A percentile compares a stretch with the other conserved stretches of the same genome.
Evolutionary conservation across 495 filamentous ascomycete species (phyloP).

Genomic region (Daldinia loculata): DNA sequence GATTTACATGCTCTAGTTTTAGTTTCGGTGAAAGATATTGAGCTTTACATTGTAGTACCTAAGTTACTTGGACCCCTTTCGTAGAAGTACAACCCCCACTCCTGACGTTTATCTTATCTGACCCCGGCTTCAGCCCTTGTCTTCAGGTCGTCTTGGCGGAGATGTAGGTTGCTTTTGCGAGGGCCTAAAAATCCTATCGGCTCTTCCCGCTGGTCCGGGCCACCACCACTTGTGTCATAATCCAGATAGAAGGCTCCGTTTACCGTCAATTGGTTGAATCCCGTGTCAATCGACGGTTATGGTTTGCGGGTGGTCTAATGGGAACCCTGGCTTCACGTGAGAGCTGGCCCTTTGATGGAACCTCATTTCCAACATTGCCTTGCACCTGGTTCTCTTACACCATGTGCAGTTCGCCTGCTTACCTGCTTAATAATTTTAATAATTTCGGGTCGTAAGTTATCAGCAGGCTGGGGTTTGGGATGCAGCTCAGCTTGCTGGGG

Average conservation of each 20-base stretch:
- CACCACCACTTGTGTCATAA: background rate
- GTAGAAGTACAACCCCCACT: background rate
- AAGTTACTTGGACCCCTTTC: no score
- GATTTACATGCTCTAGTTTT: background rate
- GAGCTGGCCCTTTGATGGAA: background rate
- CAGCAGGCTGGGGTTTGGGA: constrained; percentile 13
- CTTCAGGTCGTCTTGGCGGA: background rate
- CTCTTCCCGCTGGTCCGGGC: background rate
- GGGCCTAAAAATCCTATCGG: background rate
- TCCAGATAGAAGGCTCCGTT: background rate
- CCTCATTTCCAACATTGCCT: background rate
- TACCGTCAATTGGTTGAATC: background rate
- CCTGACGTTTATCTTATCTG: background rate
- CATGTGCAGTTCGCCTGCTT: background rate
- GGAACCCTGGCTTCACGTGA: background rate
- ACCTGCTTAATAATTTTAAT: constrained; percentile 27
- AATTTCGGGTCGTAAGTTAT: constrained; percentile 19
- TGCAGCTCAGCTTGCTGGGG: constrained; percentile 3
- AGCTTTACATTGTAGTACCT: background rate
- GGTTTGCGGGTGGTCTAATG: background rate
- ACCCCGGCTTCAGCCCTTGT: background rate
- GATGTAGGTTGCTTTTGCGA: background rate
- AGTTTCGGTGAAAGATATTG: background rate
- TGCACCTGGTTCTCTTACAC: background rate
- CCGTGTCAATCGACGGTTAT: background rate